Base-by-base conservation (phyloP, 345 rosid species). In the Aquilaria sinensis region DNA sequence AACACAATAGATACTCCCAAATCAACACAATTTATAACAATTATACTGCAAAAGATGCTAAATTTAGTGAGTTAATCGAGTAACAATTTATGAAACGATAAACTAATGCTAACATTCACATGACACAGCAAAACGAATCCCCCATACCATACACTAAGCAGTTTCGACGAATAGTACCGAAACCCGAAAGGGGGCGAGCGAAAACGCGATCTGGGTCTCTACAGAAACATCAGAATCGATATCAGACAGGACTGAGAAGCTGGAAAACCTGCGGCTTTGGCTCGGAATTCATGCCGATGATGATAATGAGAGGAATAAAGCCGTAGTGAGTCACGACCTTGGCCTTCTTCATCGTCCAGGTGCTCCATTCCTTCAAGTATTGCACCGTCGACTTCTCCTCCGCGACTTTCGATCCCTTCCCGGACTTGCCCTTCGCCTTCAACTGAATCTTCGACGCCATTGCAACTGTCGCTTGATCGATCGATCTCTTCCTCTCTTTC, bases 221-320 rank as follows among this genome's bases (percentile, higher is more conserved):
- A 13, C 30, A 30, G 59, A 46, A 62, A 65, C 43, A 9, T 9
- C 43, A 23, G 43, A 8, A 4, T 32, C 12, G 2, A 32, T 43
- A 50, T 83, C 76, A 94, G 34, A 90, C 92, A 2, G 97, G 97
- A 72, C 88, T 78, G 66, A 93, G 85, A 61, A 93, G 92, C 84
- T 93, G 97, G 54, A 79, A 86, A 52, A 88, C 77, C 74, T 84
- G 94, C 7, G 98, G 98, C 67, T 90, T 90, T 2, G 97, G 96
- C 14, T 93, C 96, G 50, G 98, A 83, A 73, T 86, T 93, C 96
- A 93, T 90, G 78, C 98, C 96, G 72, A 93, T 63, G 78, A 90
- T 65, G 79, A 90, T 79, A 70, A 93, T 57, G 9, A 90, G 78
- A 61, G 99, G 99, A 58, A 94, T 90, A 80, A 94, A 94, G 47